Evolutionary conservation across 164 flowering plant genomes (phyloP), one percentile per base, ranked within the genome.

Genomic region (Liquidambar formosana): DNA sequence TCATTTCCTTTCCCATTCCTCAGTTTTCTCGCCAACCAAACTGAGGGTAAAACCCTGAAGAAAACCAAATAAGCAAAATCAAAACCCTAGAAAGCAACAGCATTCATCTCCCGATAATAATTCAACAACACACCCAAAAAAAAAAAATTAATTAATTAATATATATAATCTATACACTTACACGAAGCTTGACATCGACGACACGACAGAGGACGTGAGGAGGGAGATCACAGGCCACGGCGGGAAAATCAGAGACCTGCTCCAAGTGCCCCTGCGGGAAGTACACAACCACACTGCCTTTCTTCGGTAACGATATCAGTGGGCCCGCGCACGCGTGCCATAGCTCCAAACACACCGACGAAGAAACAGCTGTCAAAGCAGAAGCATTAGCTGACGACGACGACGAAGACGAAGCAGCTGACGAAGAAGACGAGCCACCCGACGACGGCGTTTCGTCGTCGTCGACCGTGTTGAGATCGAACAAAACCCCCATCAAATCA

Each of bases 251-350:
- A 25, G 84, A 57, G 28, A 73, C 64, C 33, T 81, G 89, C 77
- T 93, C 97, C 72, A 93, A 73, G 74, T 96, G 99, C 3, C 98
- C 99, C 71, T 96, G 99, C 8, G 96, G 97, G 38, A 91, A 80
- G 81, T 93, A 96, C 22, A 93, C 97, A 23, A 96, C 97, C 22
- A 77, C 62, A 73, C 81, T 86, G 4, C 96, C 95, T 67, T 85
- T 93, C 87, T 78, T 88, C 4, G 99, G 99, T 68, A 91, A 73
- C 10, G 94, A 90, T 56, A 88, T 90, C 58, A 85, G 75, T 4
- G 97, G 95, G 2, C 99, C 98, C 2, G 98, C 98, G 71, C 99
- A 96, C 4, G 98, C 99, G 68, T 92, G 96, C 97, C 97, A 93
- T 1, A 91, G 90, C 90, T 96, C 99, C 87, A 93, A 74, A 74